A percentile compares a stretch with the other conserved stretches of the same genome.
These are phyloP conservation scores for Cladosporium oxysporum DNA, from an alignment of 2,329 filamentous ascomycete genomes.

Conservation along the genomic window DNA sequence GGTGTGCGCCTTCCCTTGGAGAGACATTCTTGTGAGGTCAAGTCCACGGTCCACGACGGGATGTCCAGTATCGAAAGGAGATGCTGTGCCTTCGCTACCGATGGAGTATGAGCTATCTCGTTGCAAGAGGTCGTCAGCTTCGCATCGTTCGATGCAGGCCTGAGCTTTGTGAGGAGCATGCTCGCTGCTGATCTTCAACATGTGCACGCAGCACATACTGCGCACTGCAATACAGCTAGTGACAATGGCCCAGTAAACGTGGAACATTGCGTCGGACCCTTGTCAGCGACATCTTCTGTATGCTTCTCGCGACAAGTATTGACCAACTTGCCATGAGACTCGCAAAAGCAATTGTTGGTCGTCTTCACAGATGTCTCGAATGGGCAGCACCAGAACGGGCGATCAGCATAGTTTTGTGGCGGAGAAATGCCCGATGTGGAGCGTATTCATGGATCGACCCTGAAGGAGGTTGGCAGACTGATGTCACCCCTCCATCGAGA, in stretches of 20 bases:
- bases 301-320: background rate
- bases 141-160: background rate
- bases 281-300: background rate
- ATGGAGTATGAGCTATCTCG: background rate
- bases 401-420: slow-evolving; percentile 1
- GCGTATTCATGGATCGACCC: background rate
- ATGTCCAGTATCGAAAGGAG: background rate
- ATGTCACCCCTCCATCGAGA: slow-evolving; percentile 7
- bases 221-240: background rate
- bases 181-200: background rate
- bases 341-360: background rate
- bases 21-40: background rate
- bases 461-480: slow-evolving; percentile 10
- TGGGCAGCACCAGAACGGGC: background rate
- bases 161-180: background rate
- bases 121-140: background rate
- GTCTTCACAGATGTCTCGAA: slow-evolving; percentile 6
- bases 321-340: background rate
- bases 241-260: background rate
- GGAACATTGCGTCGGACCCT: background rate
- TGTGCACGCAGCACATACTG: background rate
- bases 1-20: background rate
- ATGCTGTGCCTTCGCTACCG: background rate
- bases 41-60: background rate
- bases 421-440: slow-evolving; percentile 8